A percentile compares a stretch with the other conserved stretches of the same genome.
Conservation (phyloP, 2,329 filamentous ascomycete species). For the Thielaviopsis musarum region DNA sequence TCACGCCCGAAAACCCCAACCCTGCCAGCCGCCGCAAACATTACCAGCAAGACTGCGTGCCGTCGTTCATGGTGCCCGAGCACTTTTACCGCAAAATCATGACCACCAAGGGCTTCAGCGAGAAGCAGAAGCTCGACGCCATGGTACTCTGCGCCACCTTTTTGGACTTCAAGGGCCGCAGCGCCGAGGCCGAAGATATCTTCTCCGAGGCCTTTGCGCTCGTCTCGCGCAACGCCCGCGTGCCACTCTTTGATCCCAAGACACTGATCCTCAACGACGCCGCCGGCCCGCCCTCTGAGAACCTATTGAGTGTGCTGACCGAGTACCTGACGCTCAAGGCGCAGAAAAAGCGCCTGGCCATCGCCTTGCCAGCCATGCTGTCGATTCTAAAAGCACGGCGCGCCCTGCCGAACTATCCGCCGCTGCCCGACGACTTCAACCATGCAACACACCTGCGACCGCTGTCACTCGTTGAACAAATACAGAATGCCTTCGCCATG, state of each 20-base stretch:
- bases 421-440: conserved; percentile 11
- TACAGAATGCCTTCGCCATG: conserved; percentile 17
- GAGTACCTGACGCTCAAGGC: conserved; percentile 67
- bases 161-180: conserved; percentile 58
- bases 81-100: conserved; percentile 68
- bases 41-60: conserved; percentile 57
- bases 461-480: conserved; percentile 11
- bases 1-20: conserved; percentile 69
- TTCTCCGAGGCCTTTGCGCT: conserved; percentile 64
- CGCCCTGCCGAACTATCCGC: conserved; percentile 29
- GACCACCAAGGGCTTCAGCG: conserved; percentile 61
- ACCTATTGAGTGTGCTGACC: conserved; percentile 59
- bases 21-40: conserved; percentile 50
- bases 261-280: conserved; percentile 49
- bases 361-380: conserved; percentile 68
- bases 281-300: conserved; percentile 44
- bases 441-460: conserved; percentile 4
- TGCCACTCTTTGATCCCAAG: conserved; percentile 34
- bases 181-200: conserved; percentile 50
- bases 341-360: conserved; percentile 43
- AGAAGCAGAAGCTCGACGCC: conserved; percentile 65
- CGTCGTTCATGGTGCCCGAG: conserved; percentile 54
- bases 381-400: conserved; percentile 69
- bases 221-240: conserved; percentile 35
- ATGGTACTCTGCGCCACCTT: conserved; percentile 72